These are phyloP conservation scores for Fusarium buharicum DNA, from an alignment of 2,329 filamentous ascomycete species.

Conservation along the genomic window DNA sequence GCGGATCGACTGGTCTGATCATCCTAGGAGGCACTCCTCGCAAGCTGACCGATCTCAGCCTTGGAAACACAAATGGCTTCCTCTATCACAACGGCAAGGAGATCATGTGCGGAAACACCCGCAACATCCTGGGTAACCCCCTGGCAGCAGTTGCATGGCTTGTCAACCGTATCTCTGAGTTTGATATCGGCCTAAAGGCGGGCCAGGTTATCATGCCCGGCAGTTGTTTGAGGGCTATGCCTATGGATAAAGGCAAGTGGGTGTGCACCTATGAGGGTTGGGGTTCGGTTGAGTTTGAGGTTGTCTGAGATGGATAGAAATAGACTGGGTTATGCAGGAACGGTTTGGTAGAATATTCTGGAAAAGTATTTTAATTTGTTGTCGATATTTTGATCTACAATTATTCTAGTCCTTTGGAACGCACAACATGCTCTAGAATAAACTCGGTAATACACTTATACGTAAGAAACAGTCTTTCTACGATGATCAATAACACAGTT, in stretches of 20 bases:
- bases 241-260: slow-evolving; percentile 41
- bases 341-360: background rate
- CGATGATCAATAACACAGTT: no score
- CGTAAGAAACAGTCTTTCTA: no score
- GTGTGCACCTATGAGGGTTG: slow-evolving; percentile 42
- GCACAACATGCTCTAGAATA: background rate
- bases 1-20: slow-evolving; percentile 37
- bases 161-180: slow-evolving; percentile 41
- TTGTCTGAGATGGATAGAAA: slow-evolving; percentile 17
- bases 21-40: slow-evolving; percentile 44
- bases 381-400: background rate
- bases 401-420: background rate
- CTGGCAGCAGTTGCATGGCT: slow-evolving; percentile 42
- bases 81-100: slow-evolving; percentile 42
- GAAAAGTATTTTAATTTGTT: background rate
- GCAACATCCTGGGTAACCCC: slow-evolving; percentile 44
- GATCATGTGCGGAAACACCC: slow-evolving; percentile 42
- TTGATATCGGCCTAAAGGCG: slow-evolving; percentile 38
- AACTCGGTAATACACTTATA: no score
- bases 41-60: slow-evolving; percentile 36
- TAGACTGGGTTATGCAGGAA: background rate
- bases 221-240: slow-evolving; percentile 42
- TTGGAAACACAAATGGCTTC: slow-evolving; percentile 37
- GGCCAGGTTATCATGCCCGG: slow-evolving; percentile 43
- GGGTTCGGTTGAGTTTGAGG: slow-evolving; percentile 43